A percentile compares a stretch with the other conserved stretches of the same genome.
phyloP scores from a whole-genome alignment of 805 yeast species.

The Cyberlindnera samutprakarnensis region DNA sequence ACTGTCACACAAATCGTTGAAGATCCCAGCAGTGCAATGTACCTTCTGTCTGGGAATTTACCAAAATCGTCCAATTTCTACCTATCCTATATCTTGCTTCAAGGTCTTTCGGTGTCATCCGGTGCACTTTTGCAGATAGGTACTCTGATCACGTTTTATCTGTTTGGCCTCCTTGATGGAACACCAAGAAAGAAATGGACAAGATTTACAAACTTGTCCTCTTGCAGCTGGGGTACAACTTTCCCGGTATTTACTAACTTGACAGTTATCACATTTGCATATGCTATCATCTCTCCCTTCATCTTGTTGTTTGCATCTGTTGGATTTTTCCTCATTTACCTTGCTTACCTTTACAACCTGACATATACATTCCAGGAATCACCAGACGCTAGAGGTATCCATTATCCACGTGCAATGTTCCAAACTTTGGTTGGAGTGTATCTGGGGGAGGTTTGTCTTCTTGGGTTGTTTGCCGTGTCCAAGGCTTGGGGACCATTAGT shows the following conservation, averaged over 20 bases:
- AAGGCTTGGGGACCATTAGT: constrained; percentile 94
- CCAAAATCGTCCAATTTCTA: constrained; percentile 72
- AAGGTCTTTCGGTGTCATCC: constrained; percentile 60
- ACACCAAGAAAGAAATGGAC: constrained; percentile 63
- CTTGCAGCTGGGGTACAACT: constrained; percentile 64
- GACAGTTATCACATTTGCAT: constrained; percentile 61
- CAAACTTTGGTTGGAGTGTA: constrained; percentile 87
- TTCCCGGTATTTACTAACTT: constrained; percentile 72
- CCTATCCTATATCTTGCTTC: constrained; percentile 59
- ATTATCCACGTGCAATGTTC: constrained; percentile 82
- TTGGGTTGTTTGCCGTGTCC: constrained; percentile 84
- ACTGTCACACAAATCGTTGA: constrained; percentile 55
- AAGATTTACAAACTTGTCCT: constrained; percentile 47
- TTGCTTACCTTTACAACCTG: constrained; percentile 74
- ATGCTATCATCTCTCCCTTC: constrained; percentile 73
- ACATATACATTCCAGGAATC: constrained; percentile 62
- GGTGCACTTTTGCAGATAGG: constrained; percentile 59
- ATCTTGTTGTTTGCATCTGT: constrained; percentile 66
- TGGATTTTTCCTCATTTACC: constrained; percentile 64
- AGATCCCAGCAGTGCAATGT: constrained; percentile 51
- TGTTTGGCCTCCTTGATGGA: constrained; percentile 52
- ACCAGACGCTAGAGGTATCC: constrained; percentile 70
- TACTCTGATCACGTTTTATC: constrained; percentile 49
- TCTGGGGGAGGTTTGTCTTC: constrained; percentile 75
- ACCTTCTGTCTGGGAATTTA: constrained; percentile 52